These are phyloP conservation scores for Carpinus viminea DNA, from an alignment of 306 rosid species.

Conservation along the genomic window DNA sequence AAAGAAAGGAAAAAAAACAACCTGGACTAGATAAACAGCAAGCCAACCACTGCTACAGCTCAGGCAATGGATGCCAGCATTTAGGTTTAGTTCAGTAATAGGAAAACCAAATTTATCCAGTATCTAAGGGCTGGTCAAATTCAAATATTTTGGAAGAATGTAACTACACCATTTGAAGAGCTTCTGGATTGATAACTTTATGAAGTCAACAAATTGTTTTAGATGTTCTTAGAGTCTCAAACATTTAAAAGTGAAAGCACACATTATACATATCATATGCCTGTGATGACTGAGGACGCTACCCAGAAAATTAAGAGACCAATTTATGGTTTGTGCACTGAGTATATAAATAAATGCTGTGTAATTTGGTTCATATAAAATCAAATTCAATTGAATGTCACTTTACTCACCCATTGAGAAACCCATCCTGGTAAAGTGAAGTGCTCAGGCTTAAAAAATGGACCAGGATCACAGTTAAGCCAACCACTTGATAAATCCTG, in stretches of 20 bases:
- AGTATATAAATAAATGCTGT: not conserved
- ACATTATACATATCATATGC: not conserved
- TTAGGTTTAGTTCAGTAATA: not conserved
- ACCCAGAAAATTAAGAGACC: not conserved
- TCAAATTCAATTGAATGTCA: conserved; percentile 13
- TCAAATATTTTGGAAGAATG: not conserved
- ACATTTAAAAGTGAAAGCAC: not conserved
- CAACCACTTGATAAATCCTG: conserved; percentile 95
- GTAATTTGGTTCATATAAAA: not conserved
- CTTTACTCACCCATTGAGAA: conserved; percentile 69
- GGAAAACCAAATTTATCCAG: not conserved
- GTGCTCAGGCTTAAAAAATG: conserved; percentile 78
- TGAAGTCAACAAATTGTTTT: not conserved
- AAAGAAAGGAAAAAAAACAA: not conserved
- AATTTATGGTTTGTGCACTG: not conserved
- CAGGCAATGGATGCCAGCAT: not conserved
- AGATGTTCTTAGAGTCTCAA: not conserved
- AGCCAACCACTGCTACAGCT: no score
- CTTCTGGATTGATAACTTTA: not conserved
- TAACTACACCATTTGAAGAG: not conserved
- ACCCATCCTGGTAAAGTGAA: conserved; percentile 66
- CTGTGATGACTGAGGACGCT: not conserved
- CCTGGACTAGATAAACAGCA: not conserved
- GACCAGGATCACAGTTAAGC: conserved; percentile 96
- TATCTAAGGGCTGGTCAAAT: not conserved